phyloP scores from a whole-genome alignment of 441 rosid species.

The Populus tomentosa region DNA sequence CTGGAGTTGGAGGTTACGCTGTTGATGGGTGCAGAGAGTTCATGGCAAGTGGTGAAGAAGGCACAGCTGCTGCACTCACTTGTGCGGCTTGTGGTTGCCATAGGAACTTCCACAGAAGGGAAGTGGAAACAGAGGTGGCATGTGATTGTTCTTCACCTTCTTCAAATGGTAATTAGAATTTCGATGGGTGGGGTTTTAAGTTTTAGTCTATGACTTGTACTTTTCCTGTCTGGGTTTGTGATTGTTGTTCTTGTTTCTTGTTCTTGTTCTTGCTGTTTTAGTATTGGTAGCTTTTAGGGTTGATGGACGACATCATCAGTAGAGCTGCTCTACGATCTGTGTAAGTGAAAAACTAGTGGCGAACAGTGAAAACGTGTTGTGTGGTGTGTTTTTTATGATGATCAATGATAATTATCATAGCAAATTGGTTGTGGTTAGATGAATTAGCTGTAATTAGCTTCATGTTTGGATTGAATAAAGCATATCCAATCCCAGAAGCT shows the following conservation, averaged over 20 bases:
- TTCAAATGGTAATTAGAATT: conserved; percentile 18
- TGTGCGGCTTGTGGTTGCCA: conserved; percentile 99
- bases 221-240: conserved; percentile 4
- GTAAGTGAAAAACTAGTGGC: not conserved
- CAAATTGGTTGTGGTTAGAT: conserved; percentile 1
- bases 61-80: conserved; percentile 52
- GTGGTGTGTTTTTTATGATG: not conserved
- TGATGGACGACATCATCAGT: conserved; percentile 2
- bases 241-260: not conserved
- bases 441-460: not conserved
- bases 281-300: conserved; percentile 8
- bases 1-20: conserved; percentile 83
- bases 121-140: conserved; percentile 47
- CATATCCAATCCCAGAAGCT: not conserved
- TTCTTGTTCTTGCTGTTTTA: not conserved
- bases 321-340: not conserved
- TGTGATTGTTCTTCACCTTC: conserved; percentile 54
- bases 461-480: conserved; percentile 2
- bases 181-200: conserved; percentile 6
- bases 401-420: not conserved
- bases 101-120: conserved; percentile 67
- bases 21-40: conserved; percentile 97
- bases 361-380: conserved; percentile 2
- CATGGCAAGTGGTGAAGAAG: conserved; percentile 71
- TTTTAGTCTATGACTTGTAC: not conserved